phyloP scores from a whole-genome alignment of 306 rosid genomes.

The Begonia fuchsioides region DNA sequence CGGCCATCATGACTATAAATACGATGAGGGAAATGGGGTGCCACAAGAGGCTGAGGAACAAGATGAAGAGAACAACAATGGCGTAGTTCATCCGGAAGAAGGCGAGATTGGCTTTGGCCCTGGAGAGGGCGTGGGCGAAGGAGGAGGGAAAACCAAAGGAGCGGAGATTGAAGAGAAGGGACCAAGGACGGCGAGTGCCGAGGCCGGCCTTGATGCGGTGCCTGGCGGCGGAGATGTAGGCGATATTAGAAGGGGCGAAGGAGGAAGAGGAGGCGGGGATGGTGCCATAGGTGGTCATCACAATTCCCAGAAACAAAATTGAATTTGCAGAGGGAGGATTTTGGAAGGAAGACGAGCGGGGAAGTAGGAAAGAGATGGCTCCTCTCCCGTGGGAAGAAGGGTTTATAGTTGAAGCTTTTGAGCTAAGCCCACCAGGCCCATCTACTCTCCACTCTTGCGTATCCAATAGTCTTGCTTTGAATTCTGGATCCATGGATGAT shows the following conservation, averaged over 20 bases:
- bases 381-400: no score
- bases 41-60: no score
- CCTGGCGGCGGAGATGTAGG: constrained; percentile 62
- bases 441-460: no score
- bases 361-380: no score
- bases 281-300: constrained; percentile 71
- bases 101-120: constrained; percentile 26
- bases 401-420: no score
- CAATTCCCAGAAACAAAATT: no score
- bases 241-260: constrained; percentile 18
- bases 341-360: background rate
- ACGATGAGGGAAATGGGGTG: constrained; percentile 79
- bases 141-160: constrained; percentile 30
- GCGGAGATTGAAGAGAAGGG: constrained; percentile 32
- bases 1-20: constrained; percentile 32
- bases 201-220: constrained; percentile 59
- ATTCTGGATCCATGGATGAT: no score
- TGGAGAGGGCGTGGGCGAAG: constrained; percentile 14
- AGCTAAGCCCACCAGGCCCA: no score
- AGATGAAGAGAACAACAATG: constrained; percentile 27
- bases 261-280: constrained; percentile 52
- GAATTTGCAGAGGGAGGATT: background rate
- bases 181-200: constrained; percentile 74
- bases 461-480: no score
- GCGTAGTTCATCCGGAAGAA: constrained; percentile 80